A percentile compares a stretch with the other conserved stretches of the same genome.
These are phyloP conservation scores for Sextonia rubra DNA, from an alignment of 164 flowering plant genomes.

Conservation along the genomic window DNA sequence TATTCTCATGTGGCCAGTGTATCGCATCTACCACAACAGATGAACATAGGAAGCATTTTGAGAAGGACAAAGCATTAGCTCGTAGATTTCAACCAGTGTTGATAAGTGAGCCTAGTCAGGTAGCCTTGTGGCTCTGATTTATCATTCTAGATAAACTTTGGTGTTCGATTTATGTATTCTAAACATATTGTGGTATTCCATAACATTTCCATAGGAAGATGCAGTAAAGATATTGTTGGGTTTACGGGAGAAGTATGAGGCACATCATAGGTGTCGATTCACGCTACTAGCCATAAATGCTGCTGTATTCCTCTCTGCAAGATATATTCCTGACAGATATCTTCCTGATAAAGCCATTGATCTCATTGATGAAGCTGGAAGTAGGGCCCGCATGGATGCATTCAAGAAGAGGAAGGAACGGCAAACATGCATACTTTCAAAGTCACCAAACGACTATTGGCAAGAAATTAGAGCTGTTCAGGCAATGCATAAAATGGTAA, in stretches of 20 bases:
- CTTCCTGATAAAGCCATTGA: constrained; percentile 97
- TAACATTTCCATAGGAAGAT: constrained; percentile 50
- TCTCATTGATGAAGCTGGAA: constrained; percentile 93
- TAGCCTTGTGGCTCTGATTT: constrained; percentile 14
- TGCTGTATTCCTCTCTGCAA: constrained; percentile 69
- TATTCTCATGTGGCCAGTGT: constrained; percentile 44
- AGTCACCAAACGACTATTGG: constrained; percentile 77
- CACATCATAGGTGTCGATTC: constrained; percentile 69
- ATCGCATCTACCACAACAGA: constrained; percentile 79
- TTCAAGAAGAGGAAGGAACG: constrained; percentile 54
- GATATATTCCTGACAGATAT: constrained; percentile 74
- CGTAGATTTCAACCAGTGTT: constrained; percentile 78
- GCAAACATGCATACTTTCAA: constrained; percentile 49
- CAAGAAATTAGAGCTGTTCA: constrained; percentile 76
- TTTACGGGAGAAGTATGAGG: constrained; percentile 69
- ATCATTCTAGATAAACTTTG: neutral
- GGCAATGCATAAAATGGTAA: constrained; percentile 80
- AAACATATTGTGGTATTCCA: neutral
- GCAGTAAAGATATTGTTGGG: constrained; percentile 72
- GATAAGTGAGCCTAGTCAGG: constrained; percentile 80
- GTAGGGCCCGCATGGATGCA: constrained; percentile 72
- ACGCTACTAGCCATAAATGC: constrained; percentile 74
- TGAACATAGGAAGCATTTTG: constrained; percentile 67
- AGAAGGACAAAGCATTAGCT: constrained; percentile 80
- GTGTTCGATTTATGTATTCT: neutral